Conservation (phyloP, 2,329 filamentous ascomycete genomes). For the Pestalotiopsis sp. region DNA sequence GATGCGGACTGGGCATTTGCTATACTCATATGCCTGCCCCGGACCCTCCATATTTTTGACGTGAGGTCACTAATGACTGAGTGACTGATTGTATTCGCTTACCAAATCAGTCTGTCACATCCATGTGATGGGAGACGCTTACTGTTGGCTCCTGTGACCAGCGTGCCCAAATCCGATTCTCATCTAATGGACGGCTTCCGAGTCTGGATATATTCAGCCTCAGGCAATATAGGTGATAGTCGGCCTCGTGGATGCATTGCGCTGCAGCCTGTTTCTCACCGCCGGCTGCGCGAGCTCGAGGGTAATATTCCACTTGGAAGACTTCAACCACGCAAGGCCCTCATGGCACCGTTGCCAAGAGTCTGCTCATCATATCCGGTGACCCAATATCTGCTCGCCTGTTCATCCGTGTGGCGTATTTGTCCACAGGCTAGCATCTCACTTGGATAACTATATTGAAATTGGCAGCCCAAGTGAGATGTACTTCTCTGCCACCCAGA, state of each 20-base stretch:
- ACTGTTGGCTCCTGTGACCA: neutral
- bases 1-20: too few species aligned
- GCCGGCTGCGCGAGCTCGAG: neutral
- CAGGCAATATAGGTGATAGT: neutral
- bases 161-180: neutral
- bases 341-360: too few species aligned
- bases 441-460: neutral
- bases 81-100: neutral
- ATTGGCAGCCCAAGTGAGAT: neutral
- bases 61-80: neutral
- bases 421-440: neutral
- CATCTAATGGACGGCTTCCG: neutral
- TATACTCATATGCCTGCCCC: too few species aligned
- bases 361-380: too few species aligned
- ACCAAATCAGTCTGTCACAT: neutral
- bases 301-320: neutral
- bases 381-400: too few species aligned
- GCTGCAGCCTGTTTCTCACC: neutral
- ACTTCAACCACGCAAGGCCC: neutral
- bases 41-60: too few species aligned
- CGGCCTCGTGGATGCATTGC: neutral
- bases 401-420: neutral
- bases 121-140: neutral
- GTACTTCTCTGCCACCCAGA: neutral
- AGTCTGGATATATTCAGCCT: neutral